A percentile compares a stretch with the other conserved stretches of the same genome.
phyloP scores from a whole-genome alignment of 495 filamentous ascomycete genomes.

The Lasiosphaeris hirsuta region DNA sequence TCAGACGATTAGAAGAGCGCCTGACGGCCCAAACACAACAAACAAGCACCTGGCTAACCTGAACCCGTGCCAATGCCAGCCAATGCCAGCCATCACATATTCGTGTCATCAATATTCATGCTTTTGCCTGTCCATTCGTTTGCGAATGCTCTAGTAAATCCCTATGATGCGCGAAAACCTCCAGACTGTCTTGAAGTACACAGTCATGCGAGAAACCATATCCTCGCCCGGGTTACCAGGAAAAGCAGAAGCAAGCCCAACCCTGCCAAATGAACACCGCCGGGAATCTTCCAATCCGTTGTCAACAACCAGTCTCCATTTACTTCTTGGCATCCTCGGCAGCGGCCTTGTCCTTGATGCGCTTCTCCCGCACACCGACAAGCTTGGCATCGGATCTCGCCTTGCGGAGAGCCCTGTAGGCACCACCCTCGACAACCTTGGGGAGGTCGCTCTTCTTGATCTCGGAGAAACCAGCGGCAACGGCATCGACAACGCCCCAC shows the following conservation, averaged over 20 bases:
- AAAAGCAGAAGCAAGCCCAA: slow-evolving; percentile 44
- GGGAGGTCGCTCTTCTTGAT: slow-evolving; percentile 77
- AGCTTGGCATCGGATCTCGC: slow-evolving; percentile 81
- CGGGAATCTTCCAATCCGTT: slow-evolving; percentile 31
- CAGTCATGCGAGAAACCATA: slow-evolving; percentile 22
- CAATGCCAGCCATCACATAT: slow-evolving; percentile 9
- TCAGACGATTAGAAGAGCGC: not conserved
- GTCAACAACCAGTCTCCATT: slow-evolving; percentile 34
- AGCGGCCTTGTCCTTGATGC: slow-evolving; percentile 88
- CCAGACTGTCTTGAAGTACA: slow-evolving; percentile 29
- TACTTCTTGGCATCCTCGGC: slow-evolving; percentile 86
- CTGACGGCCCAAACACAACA: not conserved
- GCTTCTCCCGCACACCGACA: slow-evolving; percentile 85
- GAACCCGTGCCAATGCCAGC: not conserved
- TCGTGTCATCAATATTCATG: slow-evolving; percentile 27
- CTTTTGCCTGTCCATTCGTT: slow-evolving; percentile 40
- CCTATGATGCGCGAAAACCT: slow-evolving; percentile 35
- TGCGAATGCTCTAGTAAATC: slow-evolving; percentile 36
- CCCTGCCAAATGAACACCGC: slow-evolving; percentile 42
- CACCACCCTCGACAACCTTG: slow-evolving; percentile 70
- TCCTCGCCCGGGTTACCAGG: slow-evolving; percentile 33
- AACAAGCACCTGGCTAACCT: not conserved
- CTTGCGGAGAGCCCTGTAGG: slow-evolving; percentile 79
- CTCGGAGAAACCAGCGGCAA: slow-evolving; percentile 62
- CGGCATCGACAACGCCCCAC: slow-evolving; percentile 67